Base-by-base conservation (phyloP, 176 grass and related monocot genomes). In the Thalia dealbata region DNA sequence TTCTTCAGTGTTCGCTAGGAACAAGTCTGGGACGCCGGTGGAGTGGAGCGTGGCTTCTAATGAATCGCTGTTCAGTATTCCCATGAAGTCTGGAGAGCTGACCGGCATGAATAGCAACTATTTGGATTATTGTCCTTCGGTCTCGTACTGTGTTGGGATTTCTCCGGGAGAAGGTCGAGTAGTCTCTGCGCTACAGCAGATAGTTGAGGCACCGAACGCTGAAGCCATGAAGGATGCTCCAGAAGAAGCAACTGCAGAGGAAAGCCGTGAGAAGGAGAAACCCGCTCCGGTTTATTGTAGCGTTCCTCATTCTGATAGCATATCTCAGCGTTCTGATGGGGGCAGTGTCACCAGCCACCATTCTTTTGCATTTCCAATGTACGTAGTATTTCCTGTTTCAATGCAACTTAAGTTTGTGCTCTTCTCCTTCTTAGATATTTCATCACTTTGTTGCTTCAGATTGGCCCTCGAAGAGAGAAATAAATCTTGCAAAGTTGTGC, bases 361-460 rank as follows among this genome's bases (percentile, higher is more conserved):
- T 73, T 92, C 89, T 46, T 92, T 92, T 79, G 89, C 89, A 14
- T 92, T 92, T 86, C 89, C 89, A 23, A 91, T 81, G 89, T 91
- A 85, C 14, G 80, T 59, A 44, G 60, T 50, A 32, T 30, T 70
- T 19, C 3, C 63, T 1, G 3, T 7, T 18, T 52, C 19, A 74
- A 52, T 46, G 38, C 59, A n/a, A 10, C 21, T 46, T 21, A 27
- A 71, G 16, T 25, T n/a, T n/a, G 10, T 26, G 6, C 24, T 12
- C 14, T 63, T 45, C 25, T 8, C 22, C 11, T 48, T 44, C 28
- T 50, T 10, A 21, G 59, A 61, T 0, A 35, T 23, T 24, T 60
- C 8, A 30, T 60, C 8, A 30, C 54, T n/a, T 50, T 41, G 8
- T 61, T 19, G 44, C 61, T 35, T 71, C 77, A 79, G 77, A 79